Base-by-base conservation (phyloP, 2,329 filamentous ascomycete genomes). In the Fusarium euwallaceae region DNA sequence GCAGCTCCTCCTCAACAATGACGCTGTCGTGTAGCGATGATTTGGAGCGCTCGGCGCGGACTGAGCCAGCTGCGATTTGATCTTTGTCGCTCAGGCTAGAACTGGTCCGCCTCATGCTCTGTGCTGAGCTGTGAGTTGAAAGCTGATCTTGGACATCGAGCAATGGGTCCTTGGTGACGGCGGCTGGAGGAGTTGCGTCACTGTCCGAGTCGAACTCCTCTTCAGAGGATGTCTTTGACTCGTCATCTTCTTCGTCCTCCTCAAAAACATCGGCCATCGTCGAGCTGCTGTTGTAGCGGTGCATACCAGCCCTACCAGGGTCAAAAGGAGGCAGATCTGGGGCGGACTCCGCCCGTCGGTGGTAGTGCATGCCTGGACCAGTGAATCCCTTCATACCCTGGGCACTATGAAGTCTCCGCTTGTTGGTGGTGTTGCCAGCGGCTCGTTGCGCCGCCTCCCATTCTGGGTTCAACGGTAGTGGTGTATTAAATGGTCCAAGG, bases 251-350 rank as follows among this genome's bases (percentile, higher is more conserved):
- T 73, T 95, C 94, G 32, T 95, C 94, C 77, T 96, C 94, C 79
- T 97, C 94, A 73, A 96, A 97, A 1, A 97, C 94, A 80, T 96
- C 94, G 0, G 92, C 93, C 93, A 97, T 95, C 0, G 92, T 92
- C 0, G 92, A 91, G 74, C 89, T 90, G 80, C 91, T 93, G 43
- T 88, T 89, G 61, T 92, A 91, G 17, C 90, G 87, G 67, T 89
- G 88, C 63, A 92, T 89, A 32, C 87, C 87, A n/a, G 89, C 85
- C 27, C 88, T 84, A 45, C 85, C 86, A 70, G 84, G 84, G 66
- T 95, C 93, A 77, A 96, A 96, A 0, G 93, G 92, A 14, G 90
- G 91, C 82, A 95, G 89, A 77, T 94, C 93, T 5, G 94, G 94
- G 1, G 94, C 94, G 79, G 94, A 96, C 79, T 96, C 93, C 2